phyloP scores from a whole-genome alignment of 257 asterid species.

The Mitragyna speciosa region DNA sequence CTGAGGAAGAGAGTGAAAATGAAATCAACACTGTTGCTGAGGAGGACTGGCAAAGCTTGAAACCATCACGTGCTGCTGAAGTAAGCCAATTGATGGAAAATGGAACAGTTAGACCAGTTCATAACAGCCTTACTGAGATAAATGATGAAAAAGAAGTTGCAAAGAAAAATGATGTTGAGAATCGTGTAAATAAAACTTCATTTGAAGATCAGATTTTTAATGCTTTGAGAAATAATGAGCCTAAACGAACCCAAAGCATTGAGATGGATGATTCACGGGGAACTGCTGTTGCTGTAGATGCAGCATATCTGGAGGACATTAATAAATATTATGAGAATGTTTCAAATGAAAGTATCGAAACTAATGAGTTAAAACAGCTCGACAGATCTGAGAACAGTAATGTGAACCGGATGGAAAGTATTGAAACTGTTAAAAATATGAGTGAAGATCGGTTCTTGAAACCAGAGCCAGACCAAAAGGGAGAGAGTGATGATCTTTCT shows the following conservation, averaged over 20 bases:
- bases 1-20: slow-evolving; percentile 38
- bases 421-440: slow-evolving; percentile 4
- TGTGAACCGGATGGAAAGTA: slow-evolving; percentile 13
- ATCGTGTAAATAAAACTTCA: slow-evolving; percentile 32
- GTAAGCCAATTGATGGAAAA: slow-evolving; percentile 40
- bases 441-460: slow-evolving; percentile 23
- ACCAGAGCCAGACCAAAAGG: slow-evolving; percentile 31
- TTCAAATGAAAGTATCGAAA: slow-evolving; percentile 23
- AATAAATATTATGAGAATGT: slow-evolving; percentile 19
- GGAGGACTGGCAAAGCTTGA: slow-evolving; percentile 31
- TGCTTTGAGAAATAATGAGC: slow-evolving; percentile 3
- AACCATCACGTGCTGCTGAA: slow-evolving; percentile 27
- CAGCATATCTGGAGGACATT: slow-evolving; percentile 16
- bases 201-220: slow-evolving; percentile 21
- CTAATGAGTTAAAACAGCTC: slow-evolving; percentile 24
- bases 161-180: slow-evolving; percentile 17
- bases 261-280: slow-evolving; percentile 37
- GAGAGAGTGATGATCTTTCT: slow-evolving; percentile 32
- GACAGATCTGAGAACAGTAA: not conserved
- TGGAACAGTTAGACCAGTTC: slow-evolving; percentile 37
- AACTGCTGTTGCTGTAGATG: slow-evolving; percentile 21
- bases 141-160: slow-evolving; percentile 18
- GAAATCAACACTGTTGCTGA: slow-evolving; percentile 29
- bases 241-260: slow-evolving; percentile 11
- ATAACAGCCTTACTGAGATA: slow-evolving; percentile 27